Evolutionary conservation across 2,329 filamentous ascomycete genomes (phyloP).

Genomic region (Diaporthe sp.): DNA sequence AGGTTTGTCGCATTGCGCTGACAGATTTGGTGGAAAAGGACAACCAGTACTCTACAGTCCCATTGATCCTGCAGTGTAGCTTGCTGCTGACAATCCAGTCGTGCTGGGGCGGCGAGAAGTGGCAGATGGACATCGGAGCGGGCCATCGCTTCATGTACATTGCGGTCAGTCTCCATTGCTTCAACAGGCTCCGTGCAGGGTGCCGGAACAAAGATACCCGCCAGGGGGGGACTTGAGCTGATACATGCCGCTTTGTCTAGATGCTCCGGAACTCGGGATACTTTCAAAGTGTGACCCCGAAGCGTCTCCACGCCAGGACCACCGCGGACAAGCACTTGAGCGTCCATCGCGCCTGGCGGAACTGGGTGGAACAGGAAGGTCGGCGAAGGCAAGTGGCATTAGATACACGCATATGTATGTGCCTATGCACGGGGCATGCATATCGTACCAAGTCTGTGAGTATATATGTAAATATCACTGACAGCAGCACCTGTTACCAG

Average conservation of each 20-base stretch:
- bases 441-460: neutral
- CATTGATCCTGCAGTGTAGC: neutral
- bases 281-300: neutral
- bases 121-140: neutral
- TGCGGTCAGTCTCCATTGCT: neutral
- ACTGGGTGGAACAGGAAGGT: neutral
- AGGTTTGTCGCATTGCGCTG: slow-evolving; percentile 2
- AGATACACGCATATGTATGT: neutral
- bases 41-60: neutral
- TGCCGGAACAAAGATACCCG: neutral
- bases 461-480: neutral
- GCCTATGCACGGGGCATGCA: neutral
- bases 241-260: neutral
- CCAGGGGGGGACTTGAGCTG: neutral
- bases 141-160: slow-evolving; percentile 1
- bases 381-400: neutral
- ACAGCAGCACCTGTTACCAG: neutral
- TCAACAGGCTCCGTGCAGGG: neutral
- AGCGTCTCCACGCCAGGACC: neutral
- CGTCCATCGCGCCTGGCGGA: neutral
- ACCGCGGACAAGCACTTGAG: neutral
- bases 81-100: neutral
- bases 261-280: neutral
- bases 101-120: neutral
- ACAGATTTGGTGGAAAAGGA: slow-evolving; percentile 7